A percentile compares a stretch with the other conserved stretches of the same genome.
Conservation (phyloP, 768 basidiomycete species). For the Lactifluus volemus region DNA sequence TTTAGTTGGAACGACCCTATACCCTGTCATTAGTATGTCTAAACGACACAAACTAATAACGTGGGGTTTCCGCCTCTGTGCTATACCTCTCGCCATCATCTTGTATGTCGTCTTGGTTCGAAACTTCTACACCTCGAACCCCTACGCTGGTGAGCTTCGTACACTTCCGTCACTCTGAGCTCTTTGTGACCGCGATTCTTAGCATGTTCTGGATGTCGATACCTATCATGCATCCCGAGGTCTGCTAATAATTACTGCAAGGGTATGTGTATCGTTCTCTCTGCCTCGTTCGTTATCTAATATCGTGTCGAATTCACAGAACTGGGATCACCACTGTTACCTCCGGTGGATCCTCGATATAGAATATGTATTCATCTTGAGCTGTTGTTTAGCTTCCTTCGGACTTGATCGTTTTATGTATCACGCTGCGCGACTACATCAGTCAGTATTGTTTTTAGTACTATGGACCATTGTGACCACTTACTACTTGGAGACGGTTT, state of each 20-base stretch:
- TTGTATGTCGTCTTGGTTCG: constrained; percentile 73
- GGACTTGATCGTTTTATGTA: neutral
- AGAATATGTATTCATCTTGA: neutral
- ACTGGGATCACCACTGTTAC: constrained; percentile 10
- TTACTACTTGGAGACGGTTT: neutral
- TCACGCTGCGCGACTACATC: neutral
- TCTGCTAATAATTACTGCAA: constrained; percentile 56
- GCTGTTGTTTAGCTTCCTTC: neutral
- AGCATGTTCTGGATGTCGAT: constrained; percentile 86
- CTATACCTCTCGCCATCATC: constrained; percentile 66
- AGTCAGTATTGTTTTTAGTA: neutral
- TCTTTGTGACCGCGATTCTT: neutral
- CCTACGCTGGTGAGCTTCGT: constrained; percentile 59
- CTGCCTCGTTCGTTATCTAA: neutral
- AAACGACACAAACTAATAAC: constrained; percentile 63
- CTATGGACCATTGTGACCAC: neutral
- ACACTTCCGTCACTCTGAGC: neutral
- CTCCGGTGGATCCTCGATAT: neutral
- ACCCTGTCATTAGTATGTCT: constrained; percentile 81
- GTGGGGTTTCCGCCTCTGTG: constrained; percentile 63
- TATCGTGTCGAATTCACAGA: neutral
- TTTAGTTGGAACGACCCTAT: constrained; percentile 73
- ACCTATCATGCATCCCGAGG: constrained; percentile 84
- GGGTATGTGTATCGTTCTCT: constrained; percentile 28
- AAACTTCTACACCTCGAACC: constrained; percentile 88